A percentile compares a stretch with the other conserved stretches of the same genome.
These are phyloP conservation scores for Pelargonium myrrhifolium DNA, from an alignment of 441 rosid genomes.

Conservation along the genomic window DNA sequence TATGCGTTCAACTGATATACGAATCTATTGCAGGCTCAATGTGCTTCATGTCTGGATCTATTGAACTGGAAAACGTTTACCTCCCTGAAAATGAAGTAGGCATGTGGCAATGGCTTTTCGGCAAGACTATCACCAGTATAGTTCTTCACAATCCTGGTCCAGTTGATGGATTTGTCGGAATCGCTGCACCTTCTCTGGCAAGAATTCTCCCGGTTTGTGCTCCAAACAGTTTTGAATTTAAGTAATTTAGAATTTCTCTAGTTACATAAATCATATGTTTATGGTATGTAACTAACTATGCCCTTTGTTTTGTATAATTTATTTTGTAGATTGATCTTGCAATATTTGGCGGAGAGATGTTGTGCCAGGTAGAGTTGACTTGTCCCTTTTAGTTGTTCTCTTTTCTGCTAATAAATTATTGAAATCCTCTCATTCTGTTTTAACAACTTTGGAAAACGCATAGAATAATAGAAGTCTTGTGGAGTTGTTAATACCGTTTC, in stretches of 20 bases:
- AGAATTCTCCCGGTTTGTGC: constrained; percentile 88
- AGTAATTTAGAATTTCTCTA: background rate
- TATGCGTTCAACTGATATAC: constrained; percentile 12
- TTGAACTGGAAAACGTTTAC: constrained; percentile 76
- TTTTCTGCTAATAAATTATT: constrained; percentile 9
- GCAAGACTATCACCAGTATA: constrained; percentile 70
- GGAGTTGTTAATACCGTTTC: background rate
- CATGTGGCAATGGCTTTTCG: constrained; percentile 93
- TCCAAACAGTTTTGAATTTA: background rate
- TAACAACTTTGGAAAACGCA: constrained; percentile 12
- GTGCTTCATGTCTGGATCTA: constrained; percentile 92
- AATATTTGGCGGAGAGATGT: constrained; percentile 84
- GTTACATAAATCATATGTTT: background rate
- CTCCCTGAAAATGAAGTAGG: constrained; percentile 87
- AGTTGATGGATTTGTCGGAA: constrained; percentile 82
- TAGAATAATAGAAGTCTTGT: background rate
- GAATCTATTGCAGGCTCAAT: constrained; percentile 56
- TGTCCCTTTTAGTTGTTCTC: constrained; percentile 12
- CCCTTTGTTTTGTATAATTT: constrained; percentile 15
- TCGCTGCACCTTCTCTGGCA: constrained; percentile 87
- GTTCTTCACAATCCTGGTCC: constrained; percentile 59
- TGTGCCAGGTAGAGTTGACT: constrained; percentile 70
- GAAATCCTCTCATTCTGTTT: background rate
- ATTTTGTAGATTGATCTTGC: constrained; percentile 71
- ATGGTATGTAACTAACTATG: constrained; percentile 13